Evolutionary conservation across 108 stramenopile genomes (phyloP), one percentile per base, ranked within the genome.

Genomic region (Fistulifera solaris): DNA sequence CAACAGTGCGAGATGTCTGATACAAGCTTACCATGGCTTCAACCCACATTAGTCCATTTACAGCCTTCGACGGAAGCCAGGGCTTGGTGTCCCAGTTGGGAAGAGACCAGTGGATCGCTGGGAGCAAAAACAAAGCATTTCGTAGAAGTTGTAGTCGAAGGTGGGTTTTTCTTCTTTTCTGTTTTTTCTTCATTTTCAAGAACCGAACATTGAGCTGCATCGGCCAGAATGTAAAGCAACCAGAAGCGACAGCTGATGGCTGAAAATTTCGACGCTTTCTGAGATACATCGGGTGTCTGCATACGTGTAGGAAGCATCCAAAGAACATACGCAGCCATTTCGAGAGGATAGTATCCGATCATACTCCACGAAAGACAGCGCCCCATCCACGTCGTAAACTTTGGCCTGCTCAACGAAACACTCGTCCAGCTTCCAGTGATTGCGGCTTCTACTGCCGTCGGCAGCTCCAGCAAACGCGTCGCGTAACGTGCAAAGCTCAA

Each of bases 61-160:
- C 62, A 14, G 56, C 16, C 22, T 31, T 43, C 22, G 78, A 67
- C 24, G 65, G 52, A 23, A 90, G 57, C 66, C 68, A 65, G 10
- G 84, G 84, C 43, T 86, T 46, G 14, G 78, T 77, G 51, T 83
- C 88, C 81, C 81, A 90, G 3, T 83, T 76, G 7, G 78, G 75
- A n/a, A 85, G 42, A 11, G 79, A 78, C 88, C 88, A 90, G 56
- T 81, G 64, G 44, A 84, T 59, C 22, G 71, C 67, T 27, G 88
- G 88, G 2, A 82, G 56, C 25, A 69, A 48, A 61, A 79, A 90
- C 44, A 86, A 40, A 12, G 73, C 50, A 59, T 68, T 71, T 52
- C 88, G 77, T 3, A 82, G 15, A 28, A 80, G 46, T 65, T 85
- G 87, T 17, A 90, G 28, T 52, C 50, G 56, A 53, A 43, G 38